Base-by-base conservation (phyloP, 345 rosid genomes). In the Boechera stricta region DNA sequence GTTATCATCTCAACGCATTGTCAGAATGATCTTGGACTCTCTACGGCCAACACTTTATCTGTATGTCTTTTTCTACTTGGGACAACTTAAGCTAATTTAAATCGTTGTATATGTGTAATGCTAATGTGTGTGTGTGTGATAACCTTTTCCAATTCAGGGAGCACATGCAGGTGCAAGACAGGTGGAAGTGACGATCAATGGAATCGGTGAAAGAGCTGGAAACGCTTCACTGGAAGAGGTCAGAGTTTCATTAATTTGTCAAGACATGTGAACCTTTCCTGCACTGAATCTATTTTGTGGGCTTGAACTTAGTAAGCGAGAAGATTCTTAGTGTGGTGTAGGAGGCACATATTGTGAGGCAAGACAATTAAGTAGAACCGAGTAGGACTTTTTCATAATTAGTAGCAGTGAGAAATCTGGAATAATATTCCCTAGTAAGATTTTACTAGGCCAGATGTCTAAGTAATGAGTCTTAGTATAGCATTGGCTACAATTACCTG, bases 161-260 rank as follows among this genome's bases (percentile, higher is more conserved):
- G 96, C 97, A 10, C 77, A 31, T 81, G 88, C 94, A 31, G 99
- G 99, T 39, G 97, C 98, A 8, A 91, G 99, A 76, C 99, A 95
- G 80, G 65, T 95, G 67, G 99, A 95, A 80, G 98, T 92, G 53
- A 95, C 99, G 0, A 86, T 95, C 73, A 93, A 95, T 74, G 99
- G 99, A 72, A 95, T 95, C 63, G 98, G 99, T 54, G 99, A 95
- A 76, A 90, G 99, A 78, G 99, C 98, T 69, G 99, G 98, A 81
- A 95, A 95, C 80, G 98, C 99, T 77, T 91, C 99, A 33, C 66
- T 95, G 74, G 99, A 93, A 87, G 99, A 95, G 97, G 98, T 93
- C 62, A 57, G 75, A 45, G 21, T 76, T 67, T 49, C 15, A 5
- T 51, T 51, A 10, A 21, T 54, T 16, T 62, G 44, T 39, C 5